Base-by-base conservation (phyloP, 108 stramenopile genomes). In the Cyclotella sp. region DNA sequence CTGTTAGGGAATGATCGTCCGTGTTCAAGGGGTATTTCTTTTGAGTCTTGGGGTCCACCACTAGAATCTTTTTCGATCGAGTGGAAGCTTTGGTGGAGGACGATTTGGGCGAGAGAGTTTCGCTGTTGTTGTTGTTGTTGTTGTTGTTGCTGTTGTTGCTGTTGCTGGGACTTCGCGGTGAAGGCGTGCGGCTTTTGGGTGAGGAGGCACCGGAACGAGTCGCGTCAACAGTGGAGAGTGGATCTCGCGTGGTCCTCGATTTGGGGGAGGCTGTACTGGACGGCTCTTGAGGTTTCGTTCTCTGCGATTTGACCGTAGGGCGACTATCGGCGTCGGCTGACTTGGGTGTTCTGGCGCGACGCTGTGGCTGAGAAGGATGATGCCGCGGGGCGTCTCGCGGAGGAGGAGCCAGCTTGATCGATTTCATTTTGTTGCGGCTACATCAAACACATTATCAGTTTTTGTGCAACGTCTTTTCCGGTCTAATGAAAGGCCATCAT, bases 1-100 rank as follows among this genome's bases (percentile, higher is more conserved):
- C 69, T 0, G 80, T 81, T 22, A 81, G 44, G 12, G 80, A 81
- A 19, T 81, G 80, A 51, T 81, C 73, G 44, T 81, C 80, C 34
- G 26, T 26, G 3, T 64, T 69, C 51, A 81, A 54, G 29, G 61
- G 62, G 47, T 63, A 75, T 44, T 81, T 81, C 42, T 54, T 49
- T 60, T 73, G 60, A 6, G 73, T 69, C 7, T 64, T 69, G 6
- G 80, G 80, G 45, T 81, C 80, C 30, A 81, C 49, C 0, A 81
- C 73, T 10, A 81, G 46, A 42, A 81, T 74, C 28, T 69, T 81
- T 64, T 69, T 73, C 22, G 40, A 51, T 41, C 58, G 75, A 40
- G 57, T 49, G 28, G 39, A 9, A 3, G 42, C 22, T 21, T 68
- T 52, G 13, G 47, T 46, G 7, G 41, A 26, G 1, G 19, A 43